Percentiles rank a stretch among this genome's conserved stretches.
These are phyloP conservation scores for Magnusiomyces ingens DNA, from an alignment of 1,139 yeast species.

Conservation along the genomic window DNA sequence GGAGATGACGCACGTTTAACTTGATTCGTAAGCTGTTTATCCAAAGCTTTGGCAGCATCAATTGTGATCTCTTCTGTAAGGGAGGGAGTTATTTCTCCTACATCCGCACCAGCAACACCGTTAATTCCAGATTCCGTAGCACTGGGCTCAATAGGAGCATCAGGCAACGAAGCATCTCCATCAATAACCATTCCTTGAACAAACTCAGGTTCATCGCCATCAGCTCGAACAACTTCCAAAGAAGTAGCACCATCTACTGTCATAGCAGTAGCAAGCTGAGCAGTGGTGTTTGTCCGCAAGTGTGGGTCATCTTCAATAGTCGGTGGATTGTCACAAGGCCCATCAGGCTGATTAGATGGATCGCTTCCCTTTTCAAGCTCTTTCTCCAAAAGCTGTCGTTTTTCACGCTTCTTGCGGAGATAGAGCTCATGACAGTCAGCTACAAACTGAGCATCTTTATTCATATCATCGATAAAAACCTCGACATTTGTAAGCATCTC, in stretches of 20 bases:
- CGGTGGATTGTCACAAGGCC: not conserved
- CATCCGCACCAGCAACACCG: no score
- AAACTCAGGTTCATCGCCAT: slow-evolving; percentile 8
- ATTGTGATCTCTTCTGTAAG: no score
- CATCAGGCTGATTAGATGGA: not conserved
- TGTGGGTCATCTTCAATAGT: not conserved
- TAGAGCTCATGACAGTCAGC: slow-evolving; percentile 72
- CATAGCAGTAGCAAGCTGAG: not conserved
- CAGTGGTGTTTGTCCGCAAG: not conserved
- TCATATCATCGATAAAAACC: slow-evolving; percentile 87
- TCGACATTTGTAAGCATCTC: slow-evolving; percentile 97
- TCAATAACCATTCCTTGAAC: slow-evolving; percentile 19
- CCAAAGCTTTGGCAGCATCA: no score
- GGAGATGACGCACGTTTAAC: no score
- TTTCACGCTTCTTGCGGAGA: slow-evolving; percentile 46
- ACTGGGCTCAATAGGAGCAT: no score
- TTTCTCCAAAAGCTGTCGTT: slow-evolving; percentile 6
- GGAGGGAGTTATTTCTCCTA: no score
- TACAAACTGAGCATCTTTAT: slow-evolving; percentile 54
- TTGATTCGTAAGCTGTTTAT: no score
- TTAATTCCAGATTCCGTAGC: no score
- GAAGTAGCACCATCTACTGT: not conserved
- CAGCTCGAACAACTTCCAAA: slow-evolving; percentile 4
- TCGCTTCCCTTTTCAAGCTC: not conserved
- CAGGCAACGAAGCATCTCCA: slow-evolving; percentile 25